Conservation (phyloP, 768 basidiomycete genomes). For the Russula ochroleuca region DNA sequence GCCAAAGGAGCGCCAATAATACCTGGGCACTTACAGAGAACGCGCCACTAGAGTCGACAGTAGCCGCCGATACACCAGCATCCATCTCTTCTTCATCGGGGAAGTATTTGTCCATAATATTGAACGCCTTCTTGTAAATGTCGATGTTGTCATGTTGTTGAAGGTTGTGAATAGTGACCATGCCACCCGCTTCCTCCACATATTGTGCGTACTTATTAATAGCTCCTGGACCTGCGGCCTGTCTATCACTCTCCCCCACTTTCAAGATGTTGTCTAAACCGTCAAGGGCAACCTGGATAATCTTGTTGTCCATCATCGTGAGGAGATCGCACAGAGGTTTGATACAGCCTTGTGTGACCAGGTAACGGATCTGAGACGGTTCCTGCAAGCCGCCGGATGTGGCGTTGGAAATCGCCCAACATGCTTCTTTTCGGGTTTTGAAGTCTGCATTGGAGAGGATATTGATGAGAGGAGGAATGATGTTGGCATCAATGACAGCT, state of each 20-base stretch:
- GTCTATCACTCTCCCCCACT: constrained; percentile 93
- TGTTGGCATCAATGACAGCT: constrained; percentile 94
- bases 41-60: constrained; percentile 65
- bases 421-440: constrained; percentile 99
- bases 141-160: constrained; percentile 99
- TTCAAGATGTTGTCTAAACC: constrained; percentile 98
- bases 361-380: constrained; percentile 94
- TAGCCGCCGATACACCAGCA: constrained; percentile 71
- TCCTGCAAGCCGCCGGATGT: constrained; percentile 97
- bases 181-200: constrained; percentile 97
- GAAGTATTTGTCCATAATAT: constrained; percentile 98
- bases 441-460: constrained; percentile 97
- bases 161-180: constrained; percentile 98
- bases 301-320: constrained; percentile 99
- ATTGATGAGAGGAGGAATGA: constrained; percentile 97
- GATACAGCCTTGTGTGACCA: constrained; percentile 96
- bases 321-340: constrained; percentile 96
- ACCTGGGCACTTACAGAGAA: constrained; percentile 55
- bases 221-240: constrained; percentile 71
- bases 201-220: constrained; percentile 90
- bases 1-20: neutral
- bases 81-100: constrained; percentile 95
- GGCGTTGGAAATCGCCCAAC: constrained; percentile 99
- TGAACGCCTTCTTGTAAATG: constrained; percentile 99
- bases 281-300: constrained; percentile 96